Percentiles rank a stretch among this genome's conserved stretches.
Evolutionary conservation across 2,329 filamentous ascomycete genomes (phyloP).

Genomic region (Ophiostoma pallidulum): DNA sequence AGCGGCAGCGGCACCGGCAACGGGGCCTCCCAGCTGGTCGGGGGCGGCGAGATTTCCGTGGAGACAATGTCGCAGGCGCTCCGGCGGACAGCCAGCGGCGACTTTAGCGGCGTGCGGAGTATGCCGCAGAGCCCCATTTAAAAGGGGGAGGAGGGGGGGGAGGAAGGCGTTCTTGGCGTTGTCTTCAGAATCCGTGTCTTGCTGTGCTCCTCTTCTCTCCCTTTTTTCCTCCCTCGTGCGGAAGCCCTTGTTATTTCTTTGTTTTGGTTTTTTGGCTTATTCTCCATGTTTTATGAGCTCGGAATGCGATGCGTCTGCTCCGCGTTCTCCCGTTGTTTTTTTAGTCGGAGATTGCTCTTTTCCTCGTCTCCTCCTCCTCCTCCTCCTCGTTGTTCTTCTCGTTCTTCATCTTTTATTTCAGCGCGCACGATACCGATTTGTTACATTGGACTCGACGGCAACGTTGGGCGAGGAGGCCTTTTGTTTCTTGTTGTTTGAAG

Average conservation of each 20-base stretch:
- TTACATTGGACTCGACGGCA: background rate
- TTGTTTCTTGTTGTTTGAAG: background rate
- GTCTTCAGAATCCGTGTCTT: background rate
- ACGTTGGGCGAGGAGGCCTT: background rate
- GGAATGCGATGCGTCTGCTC: too few species aligned
- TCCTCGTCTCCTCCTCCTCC: background rate
- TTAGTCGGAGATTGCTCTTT: background rate
- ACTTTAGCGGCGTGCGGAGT: conserved; percentile 53
- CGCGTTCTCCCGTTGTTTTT: too few species aligned
- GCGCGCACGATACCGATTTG: conserved; percentile 9
- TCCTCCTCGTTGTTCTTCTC: background rate
- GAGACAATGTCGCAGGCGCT: conserved; percentile 92
- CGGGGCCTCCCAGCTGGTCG: background rate
- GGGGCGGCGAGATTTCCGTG: conserved; percentile 65
- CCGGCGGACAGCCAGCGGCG: conserved; percentile 73
- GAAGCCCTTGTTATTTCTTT: too few species aligned
- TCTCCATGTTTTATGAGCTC: too few species aligned
- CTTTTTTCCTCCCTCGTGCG: too few species aligned
- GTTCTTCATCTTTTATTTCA: conserved; percentile 3
- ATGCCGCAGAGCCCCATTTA: conserved; percentile 46
- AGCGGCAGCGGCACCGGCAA: conserved; percentile 7
- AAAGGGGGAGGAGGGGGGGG: background rate
- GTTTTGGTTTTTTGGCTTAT: too few species aligned
- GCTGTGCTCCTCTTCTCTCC: too few species aligned
- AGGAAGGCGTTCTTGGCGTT: background rate